A percentile compares a stretch with the other conserved stretches of the same genome.
Conservation (phyloP, 306 rosid species). For the Dryas octopetala region DNA sequence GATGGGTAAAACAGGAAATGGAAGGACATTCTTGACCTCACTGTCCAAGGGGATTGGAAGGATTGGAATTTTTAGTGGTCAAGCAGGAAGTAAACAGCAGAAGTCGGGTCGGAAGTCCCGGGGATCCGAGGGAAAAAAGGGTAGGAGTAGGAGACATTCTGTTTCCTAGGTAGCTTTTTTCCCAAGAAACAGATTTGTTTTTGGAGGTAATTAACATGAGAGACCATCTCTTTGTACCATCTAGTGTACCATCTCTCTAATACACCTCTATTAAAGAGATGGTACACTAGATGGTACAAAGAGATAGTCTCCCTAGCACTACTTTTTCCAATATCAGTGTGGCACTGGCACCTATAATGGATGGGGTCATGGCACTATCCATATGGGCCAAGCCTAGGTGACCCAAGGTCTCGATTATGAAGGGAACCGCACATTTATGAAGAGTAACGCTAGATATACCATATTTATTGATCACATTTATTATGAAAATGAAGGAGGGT, state of each 20-base stretch:
- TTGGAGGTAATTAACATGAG: not conserved
- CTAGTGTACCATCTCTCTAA: no score
- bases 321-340: not conserved
- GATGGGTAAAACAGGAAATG: slow-evolving; percentile 62
- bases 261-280: no score
- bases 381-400: not conserved
- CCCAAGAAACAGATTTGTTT: not conserved
- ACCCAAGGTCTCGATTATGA: not conserved
- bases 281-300: no score
- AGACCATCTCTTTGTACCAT: no score
- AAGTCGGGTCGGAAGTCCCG: slow-evolving; percentile 57
- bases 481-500: not conserved
- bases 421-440: not conserved
- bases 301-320: no score
- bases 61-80: slow-evolving; percentile 69
- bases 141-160: slow-evolving; percentile 74
- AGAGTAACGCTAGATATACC: not conserved
- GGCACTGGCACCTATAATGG: not conserved
- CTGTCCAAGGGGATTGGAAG: slow-evolving; percentile 77
- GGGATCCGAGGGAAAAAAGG: slow-evolving; percentile 59
- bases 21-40: slow-evolving; percentile 71
- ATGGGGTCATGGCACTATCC: not conserved
- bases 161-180: slow-evolving; percentile 41
- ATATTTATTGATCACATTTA: not conserved
- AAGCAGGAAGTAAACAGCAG: slow-evolving; percentile 55